These are phyloP conservation scores for Colletotrichum higginsianum DNA, from an alignment of 2,329 filamentous ascomycete genomes.

Conservation along the genomic window DNA sequence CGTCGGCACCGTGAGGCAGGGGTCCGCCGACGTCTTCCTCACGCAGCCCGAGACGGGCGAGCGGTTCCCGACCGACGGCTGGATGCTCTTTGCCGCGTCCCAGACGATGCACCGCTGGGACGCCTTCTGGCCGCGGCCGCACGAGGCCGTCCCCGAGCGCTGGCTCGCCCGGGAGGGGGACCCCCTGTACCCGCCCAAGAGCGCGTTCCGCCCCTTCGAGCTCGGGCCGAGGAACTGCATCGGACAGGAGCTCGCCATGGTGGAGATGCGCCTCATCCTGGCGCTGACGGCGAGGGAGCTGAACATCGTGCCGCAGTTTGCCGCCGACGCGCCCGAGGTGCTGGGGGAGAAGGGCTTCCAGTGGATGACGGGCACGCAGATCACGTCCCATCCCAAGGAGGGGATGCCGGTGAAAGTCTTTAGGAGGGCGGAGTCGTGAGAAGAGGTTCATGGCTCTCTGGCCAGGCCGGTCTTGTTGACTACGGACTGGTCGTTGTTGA, in stretches of 20 bases:
- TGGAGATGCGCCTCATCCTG: conserved; percentile 67
- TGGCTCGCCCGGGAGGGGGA: conserved; percentile 53
- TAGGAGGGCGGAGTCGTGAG: not conserved
- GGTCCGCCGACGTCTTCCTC: conserved; percentile 53
- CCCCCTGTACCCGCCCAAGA: conserved; percentile 55
- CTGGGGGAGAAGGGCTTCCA: conserved; percentile 53
- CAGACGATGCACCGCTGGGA: conserved; percentile 50
- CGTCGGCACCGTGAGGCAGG: conserved; percentile 57
- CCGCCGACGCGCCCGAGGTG: conserved; percentile 51
- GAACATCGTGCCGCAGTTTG: conserved; percentile 60
- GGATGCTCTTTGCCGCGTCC: conserved; percentile 46
- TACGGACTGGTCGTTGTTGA: too few relatives aligned
- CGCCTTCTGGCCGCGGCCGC: conserved; percentile 55
- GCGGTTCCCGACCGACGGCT: conserved; percentile 57
- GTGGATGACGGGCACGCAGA: conserved; percentile 28
- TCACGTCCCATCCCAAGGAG: conserved; percentile 47
- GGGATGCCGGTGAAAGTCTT: conserved; percentile 44
- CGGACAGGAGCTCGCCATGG: conserved; percentile 68
- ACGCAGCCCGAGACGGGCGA: conserved; percentile 59
- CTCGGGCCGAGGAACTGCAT: conserved; percentile 68
- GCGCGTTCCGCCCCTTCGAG: conserved; percentile 69
- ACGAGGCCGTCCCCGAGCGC: conserved; percentile 59
- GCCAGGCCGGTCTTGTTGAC: too few relatives aligned
- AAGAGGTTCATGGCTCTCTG: too few relatives aligned
- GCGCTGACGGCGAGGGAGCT: conserved; percentile 65